These are phyloP conservation scores for Kodamaea sp. DNA, from an alignment of 1,139 yeast species.

Conservation along the genomic window DNA sequence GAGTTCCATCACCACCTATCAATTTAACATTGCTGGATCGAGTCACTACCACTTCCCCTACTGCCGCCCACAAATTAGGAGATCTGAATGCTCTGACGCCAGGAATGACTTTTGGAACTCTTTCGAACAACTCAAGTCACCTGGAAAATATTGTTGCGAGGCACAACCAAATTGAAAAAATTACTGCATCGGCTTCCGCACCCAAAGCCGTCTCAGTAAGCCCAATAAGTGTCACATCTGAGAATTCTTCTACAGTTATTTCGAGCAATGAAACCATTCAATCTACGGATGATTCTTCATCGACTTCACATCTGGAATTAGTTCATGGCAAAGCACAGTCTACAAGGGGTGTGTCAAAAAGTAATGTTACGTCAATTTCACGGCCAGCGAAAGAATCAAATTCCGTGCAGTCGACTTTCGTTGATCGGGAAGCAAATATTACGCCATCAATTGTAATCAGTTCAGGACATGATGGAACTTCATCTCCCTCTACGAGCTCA, in stretches of 20 bases:
- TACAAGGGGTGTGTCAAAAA: slow-evolving; percentile 6
- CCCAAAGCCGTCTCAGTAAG: slow-evolving; percentile 24
- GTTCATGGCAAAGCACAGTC: slow-evolving; percentile 11
- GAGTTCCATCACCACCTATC: slow-evolving; percentile 12
- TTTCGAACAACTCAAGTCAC: no score
- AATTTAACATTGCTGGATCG: slow-evolving; percentile 7
- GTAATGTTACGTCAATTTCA: slow-evolving; percentile 4
- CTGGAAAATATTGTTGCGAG: no score
- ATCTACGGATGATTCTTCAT: slow-evolving; percentile 37
- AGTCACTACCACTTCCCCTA: no score
- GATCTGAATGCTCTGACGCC: no score
- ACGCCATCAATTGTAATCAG: slow-evolving; percentile 28
- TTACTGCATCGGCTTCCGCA: no score
- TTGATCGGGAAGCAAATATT: slow-evolving; percentile 2
- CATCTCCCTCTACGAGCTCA: slow-evolving; percentile 23
- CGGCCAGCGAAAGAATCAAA: no score
- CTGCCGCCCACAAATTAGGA: no score
- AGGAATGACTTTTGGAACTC: no score
- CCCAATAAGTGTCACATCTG: slow-evolving; percentile 32
- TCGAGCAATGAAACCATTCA: slow-evolving; percentile 33
- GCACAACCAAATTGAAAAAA: no score
- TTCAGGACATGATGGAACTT: slow-evolving; percentile 17
- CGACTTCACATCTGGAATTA: slow-evolving; percentile 23
- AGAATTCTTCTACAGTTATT: slow-evolving; percentile 29
- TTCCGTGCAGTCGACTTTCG: no score